A percentile compares a stretch with the other conserved stretches of the same genome.
phyloP scores from a whole-genome alignment of 495 filamentous ascomycete genomes.

The Entonaema liquescens region DNA sequence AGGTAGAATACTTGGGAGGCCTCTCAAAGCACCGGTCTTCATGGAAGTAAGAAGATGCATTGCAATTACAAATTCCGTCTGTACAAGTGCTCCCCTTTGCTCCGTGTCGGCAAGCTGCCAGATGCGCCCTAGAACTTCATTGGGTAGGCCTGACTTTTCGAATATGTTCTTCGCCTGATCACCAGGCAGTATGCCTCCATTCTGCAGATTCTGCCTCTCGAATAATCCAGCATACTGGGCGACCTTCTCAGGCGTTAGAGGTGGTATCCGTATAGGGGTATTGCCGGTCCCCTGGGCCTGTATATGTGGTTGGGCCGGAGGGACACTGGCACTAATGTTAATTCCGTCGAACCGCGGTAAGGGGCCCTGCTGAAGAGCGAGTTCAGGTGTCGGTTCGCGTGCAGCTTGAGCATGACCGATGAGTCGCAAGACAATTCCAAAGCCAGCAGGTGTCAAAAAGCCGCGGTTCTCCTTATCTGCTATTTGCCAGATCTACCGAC shows the following conservation, averaged over 20 bases:
- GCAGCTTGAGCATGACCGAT: conserved; percentile 95
- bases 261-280: conserved; percentile 85
- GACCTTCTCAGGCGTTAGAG: conserved; percentile 87
- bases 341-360: conserved; percentile 90
- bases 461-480: conserved; percentile 96
- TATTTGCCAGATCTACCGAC: conserved; percentile 92
- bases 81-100: conserved; percentile 85
- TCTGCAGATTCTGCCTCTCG: conserved; percentile 81
- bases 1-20: conserved; percentile 82
- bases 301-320: conserved; percentile 63
- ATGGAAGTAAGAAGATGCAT: conserved; percentile 96
- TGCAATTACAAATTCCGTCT: conserved; percentile 94
- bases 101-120: conserved; percentile 95
- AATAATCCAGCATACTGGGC: conserved; percentile 86
- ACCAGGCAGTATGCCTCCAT: conserved; percentile 80
- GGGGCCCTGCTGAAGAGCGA: conserved; percentile 78
- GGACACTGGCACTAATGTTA: conserved; percentile 47
- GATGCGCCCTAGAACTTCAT: conserved; percentile 88
- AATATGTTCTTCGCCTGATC: conserved; percentile 94
- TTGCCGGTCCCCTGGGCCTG: conserved; percentile 72
- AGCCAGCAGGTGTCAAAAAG: conserved; percentile 88
- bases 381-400: conserved; percentile 77
- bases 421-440: conserved; percentile 88
- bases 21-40: conserved; percentile 81
- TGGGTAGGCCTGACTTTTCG: conserved; percentile 87